Evolutionary conservation across 805 yeast species (phyloP).

Genomic region (Wickerhamomyces sydowiorum): DNA sequence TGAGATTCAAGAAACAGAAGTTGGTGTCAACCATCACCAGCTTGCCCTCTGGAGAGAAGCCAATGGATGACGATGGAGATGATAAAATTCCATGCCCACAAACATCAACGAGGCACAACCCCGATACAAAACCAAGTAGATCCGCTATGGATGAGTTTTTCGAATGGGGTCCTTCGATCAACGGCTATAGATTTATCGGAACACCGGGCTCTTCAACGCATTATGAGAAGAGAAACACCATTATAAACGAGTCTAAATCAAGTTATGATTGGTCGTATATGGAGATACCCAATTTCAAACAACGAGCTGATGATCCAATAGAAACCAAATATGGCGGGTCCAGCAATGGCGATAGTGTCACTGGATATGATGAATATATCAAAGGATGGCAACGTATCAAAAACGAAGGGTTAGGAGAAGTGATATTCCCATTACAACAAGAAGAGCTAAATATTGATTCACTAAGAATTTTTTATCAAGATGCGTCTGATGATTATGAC

Average conservation of each 20-base stretch:
- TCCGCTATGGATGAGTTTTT: neutral
- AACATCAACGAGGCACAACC: too few species aligned
- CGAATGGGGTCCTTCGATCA: conserved; percentile 25
- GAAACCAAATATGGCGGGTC: neutral
- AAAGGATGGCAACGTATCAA: conserved; percentile 22
- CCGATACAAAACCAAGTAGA: too few species aligned
- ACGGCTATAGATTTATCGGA: conserved; percentile 21
- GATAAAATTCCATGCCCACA: too few species aligned
- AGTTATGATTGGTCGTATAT: conserved; percentile 18
- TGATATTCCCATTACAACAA: conserved; percentile 25
- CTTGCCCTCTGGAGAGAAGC: too few species aligned
- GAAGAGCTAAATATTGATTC: conserved; percentile 15
- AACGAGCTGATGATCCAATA: neutral
- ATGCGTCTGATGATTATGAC: neutral
- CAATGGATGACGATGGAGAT: neutral
- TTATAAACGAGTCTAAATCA: neutral
- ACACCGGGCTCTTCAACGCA: neutral
- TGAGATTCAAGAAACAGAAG: neutral
- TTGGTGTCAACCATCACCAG: too few species aligned
- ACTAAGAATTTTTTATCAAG: conserved; percentile 13
- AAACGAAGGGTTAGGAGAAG: conserved; percentile 7
- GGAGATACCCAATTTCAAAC: conserved; percentile 11
- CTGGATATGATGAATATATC: conserved; percentile 19
- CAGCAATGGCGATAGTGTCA: neutral
- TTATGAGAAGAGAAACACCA: neutral